A percentile compares a stretch with the other conserved stretches of the same genome.
Conservation (phyloP, 495 filamentous ascomycete species). For the Penicillium dipodomyicola region DNA sequence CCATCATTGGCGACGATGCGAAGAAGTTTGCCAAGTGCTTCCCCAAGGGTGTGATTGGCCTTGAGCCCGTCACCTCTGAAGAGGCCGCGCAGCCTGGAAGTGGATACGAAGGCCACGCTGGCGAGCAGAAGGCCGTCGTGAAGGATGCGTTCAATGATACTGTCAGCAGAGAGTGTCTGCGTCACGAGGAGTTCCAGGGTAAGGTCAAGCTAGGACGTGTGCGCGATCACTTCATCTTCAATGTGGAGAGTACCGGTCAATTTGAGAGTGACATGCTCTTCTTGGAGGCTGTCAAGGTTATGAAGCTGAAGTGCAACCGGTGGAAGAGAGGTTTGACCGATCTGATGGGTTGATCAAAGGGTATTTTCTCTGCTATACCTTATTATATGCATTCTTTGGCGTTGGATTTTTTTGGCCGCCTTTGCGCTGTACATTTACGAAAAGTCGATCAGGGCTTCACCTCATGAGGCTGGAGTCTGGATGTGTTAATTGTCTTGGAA, state of each 20-base stretch:
- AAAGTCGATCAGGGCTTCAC: conserved; percentile 39
- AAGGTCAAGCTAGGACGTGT: conserved; percentile 91
- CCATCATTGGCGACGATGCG: conserved; percentile 83
- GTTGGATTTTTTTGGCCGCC: conserved; percentile 39
- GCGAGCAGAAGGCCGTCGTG: conserved; percentile 84
- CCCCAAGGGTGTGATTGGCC: conserved; percentile 78
- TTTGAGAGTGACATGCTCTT: conserved; percentile 88
- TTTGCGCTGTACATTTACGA: conserved; percentile 44
- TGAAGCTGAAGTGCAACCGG: conserved; percentile 72
- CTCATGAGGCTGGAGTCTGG: conserved; percentile 40
- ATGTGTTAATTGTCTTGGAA: conserved; percentile 25
- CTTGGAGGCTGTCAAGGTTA: conserved; percentile 76
- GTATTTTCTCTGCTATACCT: conserved; percentile 15
- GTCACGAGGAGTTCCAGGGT: conserved; percentile 88
- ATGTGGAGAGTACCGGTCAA: conserved; percentile 91
- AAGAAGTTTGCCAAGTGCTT: conserved; percentile 90
- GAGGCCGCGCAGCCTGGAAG: conserved; percentile 60
- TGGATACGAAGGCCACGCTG: conserved; percentile 67
- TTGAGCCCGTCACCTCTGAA: conserved; percentile 66
- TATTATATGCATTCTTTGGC: conserved; percentile 47
- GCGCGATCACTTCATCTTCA: conserved; percentile 96
- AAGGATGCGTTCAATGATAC: conserved; percentile 81
- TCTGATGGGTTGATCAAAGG: conserved; percentile 45
- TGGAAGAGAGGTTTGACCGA: conserved; percentile 62
- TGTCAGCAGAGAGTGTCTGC: conserved; percentile 85